phyloP scores from a whole-genome alignment of 306 rosid genomes.

The Inga oerstediana region DNA sequence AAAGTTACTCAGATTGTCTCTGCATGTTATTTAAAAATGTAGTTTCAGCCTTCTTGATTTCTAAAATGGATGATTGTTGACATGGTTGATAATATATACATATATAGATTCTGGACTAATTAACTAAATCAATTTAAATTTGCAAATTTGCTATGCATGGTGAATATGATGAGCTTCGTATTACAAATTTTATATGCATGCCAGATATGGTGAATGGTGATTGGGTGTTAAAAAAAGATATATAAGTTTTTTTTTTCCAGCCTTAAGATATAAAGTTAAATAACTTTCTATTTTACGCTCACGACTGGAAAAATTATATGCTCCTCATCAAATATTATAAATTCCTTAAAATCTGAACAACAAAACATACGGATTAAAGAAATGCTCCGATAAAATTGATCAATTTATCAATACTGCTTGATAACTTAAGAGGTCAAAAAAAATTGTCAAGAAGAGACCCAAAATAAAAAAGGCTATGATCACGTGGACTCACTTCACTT shows the following conservation, averaged over 20 bases:
- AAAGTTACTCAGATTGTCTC: no score
- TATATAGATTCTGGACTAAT: not conserved
- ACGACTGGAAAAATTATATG: not conserved
- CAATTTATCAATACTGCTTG: not conserved
- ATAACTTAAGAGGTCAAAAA: conserved; percentile 29
- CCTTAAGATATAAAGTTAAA: no score
- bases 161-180: not conserved
- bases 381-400: not conserved
- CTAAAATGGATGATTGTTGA: not conserved
- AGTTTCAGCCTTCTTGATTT: no score
- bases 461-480: not conserved
- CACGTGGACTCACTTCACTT: conserved; percentile 27
- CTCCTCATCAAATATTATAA: not conserved
- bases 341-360: not conserved
- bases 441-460: not conserved
- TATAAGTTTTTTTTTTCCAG: no score
- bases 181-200: not conserved
- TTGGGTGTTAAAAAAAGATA: not conserved
- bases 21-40: no score
- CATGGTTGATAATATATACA: no score
- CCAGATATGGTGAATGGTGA: not conserved
- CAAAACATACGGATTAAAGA: not conserved
- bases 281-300: not conserved
- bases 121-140: no score
- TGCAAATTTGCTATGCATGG: not conserved